Evolutionary conservation across 768 basidiomycete species (phyloP).

Genomic region (Hypsizygus marmoreus): DNA sequence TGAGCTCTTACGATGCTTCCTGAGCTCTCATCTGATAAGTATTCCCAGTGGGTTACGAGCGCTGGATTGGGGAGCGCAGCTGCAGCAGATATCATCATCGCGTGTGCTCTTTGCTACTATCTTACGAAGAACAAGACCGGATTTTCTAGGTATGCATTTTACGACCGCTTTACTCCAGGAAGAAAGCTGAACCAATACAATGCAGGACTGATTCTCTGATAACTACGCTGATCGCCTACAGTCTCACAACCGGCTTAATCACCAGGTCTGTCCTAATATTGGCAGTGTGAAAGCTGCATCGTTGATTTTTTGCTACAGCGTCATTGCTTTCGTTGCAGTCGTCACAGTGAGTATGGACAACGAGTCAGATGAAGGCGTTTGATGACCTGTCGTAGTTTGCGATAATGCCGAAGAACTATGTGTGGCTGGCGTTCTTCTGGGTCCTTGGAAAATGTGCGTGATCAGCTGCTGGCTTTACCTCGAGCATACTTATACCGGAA

Average conservation of each 20-base stretch:
- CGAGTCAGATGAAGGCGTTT: conserved; percentile 1
- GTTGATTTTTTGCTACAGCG: conserved; percentile 21
- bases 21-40: conserved; percentile 32
- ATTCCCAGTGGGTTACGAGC: conserved; percentile 48
- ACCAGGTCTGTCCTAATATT: conserved; percentile 33
- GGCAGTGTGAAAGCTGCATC: background rate
- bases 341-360: conserved; percentile 40
- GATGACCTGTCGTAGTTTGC: conserved; percentile 44
- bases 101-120: conserved; percentile 48
- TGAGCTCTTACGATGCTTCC: conserved; percentile 20
- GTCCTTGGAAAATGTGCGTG: conserved; percentile 49
- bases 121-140: conserved; percentile 51
- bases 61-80: conserved; percentile 48
- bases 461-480: conserved; percentile 1
- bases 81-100: conserved; percentile 52
- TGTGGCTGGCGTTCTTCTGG: conserved; percentile 55
- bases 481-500: conserved; percentile 1
- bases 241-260: conserved; percentile 45
- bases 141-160: conserved; percentile 36
- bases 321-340: conserved; percentile 43
- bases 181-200: background rate
- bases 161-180: background rate
- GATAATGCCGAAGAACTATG: conserved; percentile 46
- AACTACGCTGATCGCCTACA: conserved; percentile 43
- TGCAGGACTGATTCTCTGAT: conserved; percentile 47